Conservation (phyloP, 306 rosid genomes). For the Glycine latifolia region DNA sequence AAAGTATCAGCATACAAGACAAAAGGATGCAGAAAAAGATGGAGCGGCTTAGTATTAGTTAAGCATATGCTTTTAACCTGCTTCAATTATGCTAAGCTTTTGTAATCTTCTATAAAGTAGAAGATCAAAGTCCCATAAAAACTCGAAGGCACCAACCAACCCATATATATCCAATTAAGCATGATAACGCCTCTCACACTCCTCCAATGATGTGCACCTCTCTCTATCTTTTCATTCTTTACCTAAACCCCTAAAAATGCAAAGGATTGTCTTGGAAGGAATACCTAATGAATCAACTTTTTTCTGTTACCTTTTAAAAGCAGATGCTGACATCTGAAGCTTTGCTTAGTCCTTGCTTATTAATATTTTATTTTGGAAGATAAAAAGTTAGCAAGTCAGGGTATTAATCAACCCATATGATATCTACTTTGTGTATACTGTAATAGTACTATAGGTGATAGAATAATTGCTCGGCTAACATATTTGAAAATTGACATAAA, state of each 20-base stretch:
- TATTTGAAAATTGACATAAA: conserved; percentile 12
- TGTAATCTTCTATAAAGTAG: conserved; percentile 56
- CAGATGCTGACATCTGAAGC: conserved; percentile 69
- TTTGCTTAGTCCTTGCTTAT: background rate
- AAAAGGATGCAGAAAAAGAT: conserved; percentile 40
- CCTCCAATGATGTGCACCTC: background rate
- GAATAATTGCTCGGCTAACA: conserved; percentile 22
- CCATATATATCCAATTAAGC: conserved; percentile 34
- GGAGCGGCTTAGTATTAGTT: conserved; percentile 42
- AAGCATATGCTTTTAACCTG: conserved; percentile 62
- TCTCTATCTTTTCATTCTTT: conserved; percentile 40
- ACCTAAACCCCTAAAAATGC: conserved; percentile 63
- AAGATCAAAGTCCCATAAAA: conserved; percentile 39
- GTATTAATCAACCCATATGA: background rate
- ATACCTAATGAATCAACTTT: conserved; percentile 56
- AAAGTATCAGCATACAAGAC: conserved; percentile 40
- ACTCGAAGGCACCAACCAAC: conserved; percentile 21
- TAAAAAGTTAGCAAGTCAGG: conserved; percentile 11
- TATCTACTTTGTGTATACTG: too few species aligned
- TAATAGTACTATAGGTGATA: background rate
- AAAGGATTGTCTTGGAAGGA: conserved; percentile 69
- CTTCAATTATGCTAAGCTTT: conserved; percentile 57
- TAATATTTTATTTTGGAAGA: conserved; percentile 39
- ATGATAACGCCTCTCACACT: conserved; percentile 28
- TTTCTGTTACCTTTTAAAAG: conserved; percentile 54